phyloP scores from a whole-genome alignment of 2,329 filamentous ascomycete species.

The Blumeria hordei region DNA sequence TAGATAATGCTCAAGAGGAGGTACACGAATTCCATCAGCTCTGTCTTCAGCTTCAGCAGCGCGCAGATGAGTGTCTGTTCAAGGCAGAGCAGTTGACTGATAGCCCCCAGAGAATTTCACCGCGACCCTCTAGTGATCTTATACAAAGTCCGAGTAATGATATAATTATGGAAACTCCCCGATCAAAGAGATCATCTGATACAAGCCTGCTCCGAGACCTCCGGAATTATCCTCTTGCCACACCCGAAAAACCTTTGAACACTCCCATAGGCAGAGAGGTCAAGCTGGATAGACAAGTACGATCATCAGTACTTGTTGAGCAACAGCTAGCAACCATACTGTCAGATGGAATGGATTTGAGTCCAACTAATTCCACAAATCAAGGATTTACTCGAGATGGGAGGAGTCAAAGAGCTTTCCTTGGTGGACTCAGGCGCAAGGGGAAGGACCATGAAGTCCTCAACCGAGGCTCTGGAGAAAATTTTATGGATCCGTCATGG shows the following conservation, averaged over 20 bases:
- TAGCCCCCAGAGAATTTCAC: too few relatives aligned
- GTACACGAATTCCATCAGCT: constrained; percentile 13
- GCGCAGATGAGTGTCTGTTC: constrained; percentile 13
- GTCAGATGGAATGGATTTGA: background rate
- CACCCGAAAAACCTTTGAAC: too few relatives aligned
- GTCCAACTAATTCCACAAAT: constrained; percentile 8
- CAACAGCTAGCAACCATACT: too few relatives aligned
- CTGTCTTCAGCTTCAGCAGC: constrained; percentile 12
- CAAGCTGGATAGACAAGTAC: too few relatives aligned
- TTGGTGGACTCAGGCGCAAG: constrained; percentile 7
- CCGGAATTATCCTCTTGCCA: too few relatives aligned
- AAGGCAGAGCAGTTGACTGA: constrained; percentile 10
- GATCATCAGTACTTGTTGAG: too few relatives aligned
- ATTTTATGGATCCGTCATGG: background rate
- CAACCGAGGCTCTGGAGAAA: background rate
- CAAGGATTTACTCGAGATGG: constrained; percentile 11
- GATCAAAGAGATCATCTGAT: constrained; percentile 8
- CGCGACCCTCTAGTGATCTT: too few relatives aligned
- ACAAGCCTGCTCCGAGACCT: background rate
- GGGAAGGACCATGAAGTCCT: background rate
- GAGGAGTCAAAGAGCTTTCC: constrained; percentile 11
- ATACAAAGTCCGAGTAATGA: too few relatives aligned
- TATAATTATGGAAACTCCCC: background rate
- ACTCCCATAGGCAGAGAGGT: too few relatives aligned
- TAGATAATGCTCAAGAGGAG: constrained; percentile 11